A percentile compares a stretch with the other conserved stretches of the same genome.
These are phyloP conservation scores for Poterioochromonas sp. DNA, from an alignment of 352 stramenopile species.

Conservation along the genomic window DNA sequence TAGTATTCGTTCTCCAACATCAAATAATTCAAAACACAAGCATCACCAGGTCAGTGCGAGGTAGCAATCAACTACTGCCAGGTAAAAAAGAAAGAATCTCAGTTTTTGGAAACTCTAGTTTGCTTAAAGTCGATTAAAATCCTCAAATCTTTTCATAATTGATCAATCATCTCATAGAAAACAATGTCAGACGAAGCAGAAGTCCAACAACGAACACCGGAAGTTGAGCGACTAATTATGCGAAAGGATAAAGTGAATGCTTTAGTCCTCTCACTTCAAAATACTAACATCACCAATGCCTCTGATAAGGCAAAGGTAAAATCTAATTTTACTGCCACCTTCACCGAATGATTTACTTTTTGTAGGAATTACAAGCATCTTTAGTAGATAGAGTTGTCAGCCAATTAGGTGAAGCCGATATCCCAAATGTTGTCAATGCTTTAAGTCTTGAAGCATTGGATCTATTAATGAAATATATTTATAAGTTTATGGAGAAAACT, in stretches of 20 bases:
- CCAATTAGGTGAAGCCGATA: background rate
- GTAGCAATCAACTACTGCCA: no score
- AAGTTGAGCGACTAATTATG: background rate
- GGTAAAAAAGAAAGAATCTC: background rate
- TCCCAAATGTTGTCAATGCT: background rate
- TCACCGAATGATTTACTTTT: background rate
- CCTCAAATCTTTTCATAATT: no score
- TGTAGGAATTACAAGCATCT: background rate
- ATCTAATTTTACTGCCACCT: background rate
- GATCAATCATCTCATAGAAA: no score
- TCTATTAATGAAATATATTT: conserved; percentile 28
- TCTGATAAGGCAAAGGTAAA: conserved; percentile 19
- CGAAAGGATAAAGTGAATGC: conserved; percentile 1
- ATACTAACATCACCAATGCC: background rate
- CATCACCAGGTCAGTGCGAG: no score
- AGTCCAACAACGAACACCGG: background rate
- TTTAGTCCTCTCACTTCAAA: background rate
- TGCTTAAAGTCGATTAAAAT: no score
- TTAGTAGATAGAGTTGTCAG: background rate
- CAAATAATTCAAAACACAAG: no score
- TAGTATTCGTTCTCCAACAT: no score
- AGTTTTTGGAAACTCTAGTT: background rate
- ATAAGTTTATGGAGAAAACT: background rate
- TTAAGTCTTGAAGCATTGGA: conserved; percentile 8
- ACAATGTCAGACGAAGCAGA: conserved; percentile 14